Conservation (phyloP, 2,329 filamentous ascomycete species). For the Cyanodermella asteris region DNA sequence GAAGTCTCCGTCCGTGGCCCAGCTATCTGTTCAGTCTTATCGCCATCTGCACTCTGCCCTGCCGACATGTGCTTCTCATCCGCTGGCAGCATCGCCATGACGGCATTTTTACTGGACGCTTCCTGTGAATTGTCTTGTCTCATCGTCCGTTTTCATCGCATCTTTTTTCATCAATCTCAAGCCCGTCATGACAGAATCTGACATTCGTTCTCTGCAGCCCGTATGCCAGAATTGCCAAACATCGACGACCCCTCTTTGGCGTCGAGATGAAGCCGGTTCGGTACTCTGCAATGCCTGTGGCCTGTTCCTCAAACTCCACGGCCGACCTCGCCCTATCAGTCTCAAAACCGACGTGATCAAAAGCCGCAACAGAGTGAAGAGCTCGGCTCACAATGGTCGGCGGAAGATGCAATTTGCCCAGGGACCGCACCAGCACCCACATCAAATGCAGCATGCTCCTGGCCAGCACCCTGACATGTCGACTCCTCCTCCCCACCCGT, state of each 20-base stretch:
- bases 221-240: slow-evolving; percentile 93
- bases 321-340: slow-evolving; percentile 76
- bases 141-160: too few relatives aligned
- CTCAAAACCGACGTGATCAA: slow-evolving; percentile 99
- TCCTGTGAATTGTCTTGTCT: too few relatives aligned
- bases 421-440: not conserved
- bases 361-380: slow-evolving; percentile 94
- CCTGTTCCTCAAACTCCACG: slow-evolving; percentile 90
- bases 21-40: too few relatives aligned
- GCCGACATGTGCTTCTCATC: too few relatives aligned
- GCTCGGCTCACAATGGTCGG: slow-evolving; percentile 27
- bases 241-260: slow-evolving; percentile 89
- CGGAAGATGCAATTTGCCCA: slow-evolving; percentile 18
- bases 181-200: too few relatives aligned
- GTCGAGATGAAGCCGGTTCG: slow-evolving; percentile 82
- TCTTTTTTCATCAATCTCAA: too few relatives aligned
- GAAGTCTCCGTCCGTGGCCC: not conserved
- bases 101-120: too few relatives aligned
- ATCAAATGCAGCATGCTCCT: slow-evolving; percentile 10
- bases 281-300: slow-evolving; percentile 98
- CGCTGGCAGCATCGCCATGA: too few relatives aligned
- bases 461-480: slow-evolving; percentile 33
- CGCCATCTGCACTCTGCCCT: too few relatives aligned
- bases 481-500: slow-evolving; percentile 31
- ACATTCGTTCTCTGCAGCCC: slow-evolving; percentile 70